Evolutionary conservation across 768 basidiomycete species (phyloP), one percentile per base, ranked within the genome.

Genomic region (Agrocybe praecox): DNA sequence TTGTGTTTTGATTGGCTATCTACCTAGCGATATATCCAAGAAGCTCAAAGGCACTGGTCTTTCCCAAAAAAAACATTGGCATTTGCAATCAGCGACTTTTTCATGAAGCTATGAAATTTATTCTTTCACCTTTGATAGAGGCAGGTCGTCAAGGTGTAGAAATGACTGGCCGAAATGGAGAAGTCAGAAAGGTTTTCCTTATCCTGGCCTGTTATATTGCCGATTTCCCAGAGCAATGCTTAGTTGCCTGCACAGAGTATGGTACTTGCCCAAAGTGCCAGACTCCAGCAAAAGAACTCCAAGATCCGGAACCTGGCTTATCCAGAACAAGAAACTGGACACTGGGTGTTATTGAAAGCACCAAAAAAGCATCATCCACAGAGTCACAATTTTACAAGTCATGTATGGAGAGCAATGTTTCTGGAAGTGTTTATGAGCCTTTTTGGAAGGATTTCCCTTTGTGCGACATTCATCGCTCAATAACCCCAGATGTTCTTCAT

Each of bases 181-280:
- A 26, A 0, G 49, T 69, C 0, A 65, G 75, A 0, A 15, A 49
- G 1, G 58, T 61, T 6, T 53, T 45, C 22, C 66, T 64, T 0
- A 46, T 67, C 6, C 47, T 65, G 10, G 49, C 57, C 11, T 52
- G 42, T 23, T 67, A 63, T 36, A 53, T 64, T 1, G 66, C 58
- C 19, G 74, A 78, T 59, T 70, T 73, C 49, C 77, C 78, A 0
- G 76, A 79, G 62, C 76, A 78, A 47, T 74, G 72, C 36, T 64
- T 77, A 0, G 71, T 76, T 2, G 61, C 69, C 0, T 70, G 71
- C 15, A 52, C 47, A 3, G 59, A 63, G 43, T 50, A 50, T 19
- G 55, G 62, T 1, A 61, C 62, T 12, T 63, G 64, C 49, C 60
- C 62, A 10, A 61, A 58, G 22, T 65, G 64, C 46, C 8, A 4